Conservation (phyloP, 1,284 basidiomycete species). For the Ceratobasidium sp. region DNA sequence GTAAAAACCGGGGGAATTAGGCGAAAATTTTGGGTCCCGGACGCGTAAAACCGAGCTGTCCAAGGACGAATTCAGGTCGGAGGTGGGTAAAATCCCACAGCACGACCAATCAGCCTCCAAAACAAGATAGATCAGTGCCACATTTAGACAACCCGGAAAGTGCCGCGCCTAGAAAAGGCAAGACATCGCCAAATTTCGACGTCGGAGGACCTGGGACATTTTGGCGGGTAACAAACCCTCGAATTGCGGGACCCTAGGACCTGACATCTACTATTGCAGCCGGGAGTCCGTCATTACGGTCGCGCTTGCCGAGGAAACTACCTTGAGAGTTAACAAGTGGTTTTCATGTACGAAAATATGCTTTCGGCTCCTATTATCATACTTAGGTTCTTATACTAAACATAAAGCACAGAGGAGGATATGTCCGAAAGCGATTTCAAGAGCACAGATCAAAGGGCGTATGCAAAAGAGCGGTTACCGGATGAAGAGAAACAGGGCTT, state of each 20-base stretch:
- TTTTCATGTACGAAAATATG: constrained; percentile 69
- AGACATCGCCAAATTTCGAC: no score
- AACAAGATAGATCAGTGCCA: neutral
- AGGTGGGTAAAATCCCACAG: neutral
- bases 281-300: no score
- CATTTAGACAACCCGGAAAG: constrained; percentile 24
- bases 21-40: neutral
- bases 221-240: no score
- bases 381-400: neutral
- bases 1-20: no score
- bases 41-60: neutral
- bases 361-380: constrained; percentile 47
- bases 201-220: no score
- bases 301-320: no score
- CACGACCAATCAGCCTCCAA: neutral
- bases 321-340: constrained; percentile 72
- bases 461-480: constrained; percentile 62
- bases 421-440: constrained; percentile 82
- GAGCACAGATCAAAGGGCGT: constrained; percentile 77
- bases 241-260: no score
- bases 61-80: neutral
- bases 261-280: no score
- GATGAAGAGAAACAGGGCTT: constrained; percentile 65
- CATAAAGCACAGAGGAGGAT: constrained; percentile 66
- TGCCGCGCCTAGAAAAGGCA: no score